Percentiles rank a stretch among this genome's conserved stretches.
Evolutionary conservation across 108 stramenopile species (phyloP).

Genomic region (Ochromonas danica): DNA sequence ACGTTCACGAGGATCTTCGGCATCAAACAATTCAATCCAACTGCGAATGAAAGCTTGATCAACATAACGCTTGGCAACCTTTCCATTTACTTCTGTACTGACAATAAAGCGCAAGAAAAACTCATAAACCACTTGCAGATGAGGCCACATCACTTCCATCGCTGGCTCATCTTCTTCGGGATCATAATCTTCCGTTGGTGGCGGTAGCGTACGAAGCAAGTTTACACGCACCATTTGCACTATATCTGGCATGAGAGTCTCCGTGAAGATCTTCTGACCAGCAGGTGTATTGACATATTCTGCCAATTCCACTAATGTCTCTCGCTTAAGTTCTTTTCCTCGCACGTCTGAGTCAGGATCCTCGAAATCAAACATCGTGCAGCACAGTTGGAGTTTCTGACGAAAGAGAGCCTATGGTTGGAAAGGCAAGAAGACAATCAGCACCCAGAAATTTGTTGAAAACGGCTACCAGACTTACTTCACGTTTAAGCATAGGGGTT

Average conservation of each 20-base stretch:
- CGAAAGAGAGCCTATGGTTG: slow-evolving; percentile 28
- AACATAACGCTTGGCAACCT: slow-evolving; percentile 93
- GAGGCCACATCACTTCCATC: slow-evolving; percentile 95
- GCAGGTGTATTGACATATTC: slow-evolving; percentile 96
- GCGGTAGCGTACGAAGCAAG: slow-evolving; percentile 92
- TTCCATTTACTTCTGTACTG: slow-evolving; percentile 87
- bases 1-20: slow-evolving; percentile 95
- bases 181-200: slow-evolving; percentile 95
- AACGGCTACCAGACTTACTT: neutral
- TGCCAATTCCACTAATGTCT: slow-evolving; percentile 92
- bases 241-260: slow-evolving; percentile 77
- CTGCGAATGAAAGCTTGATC: slow-evolving; percentile 64
- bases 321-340: slow-evolving; percentile 85
- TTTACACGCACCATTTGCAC: slow-evolving; percentile 82
- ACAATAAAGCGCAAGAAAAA: slow-evolving; percentile 98
- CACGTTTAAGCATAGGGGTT: slow-evolving; percentile 29
- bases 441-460: neutral
- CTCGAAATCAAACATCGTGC: slow-evolving; percentile 34
- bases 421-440: neutral
- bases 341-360: slow-evolving; percentile 27
- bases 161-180: slow-evolving; percentile 99
- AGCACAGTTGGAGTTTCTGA: slow-evolving; percentile 39
- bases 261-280: slow-evolving; percentile 97
- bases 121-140: slow-evolving; percentile 93
- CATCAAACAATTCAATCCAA: slow-evolving; percentile 88